Percentiles rank a stretch among this genome's conserved stretches.
Conservation (phyloP, 2,329 filamentous ascomycete genomes). For the Neoscytalidium dimidiatum region DNA sequence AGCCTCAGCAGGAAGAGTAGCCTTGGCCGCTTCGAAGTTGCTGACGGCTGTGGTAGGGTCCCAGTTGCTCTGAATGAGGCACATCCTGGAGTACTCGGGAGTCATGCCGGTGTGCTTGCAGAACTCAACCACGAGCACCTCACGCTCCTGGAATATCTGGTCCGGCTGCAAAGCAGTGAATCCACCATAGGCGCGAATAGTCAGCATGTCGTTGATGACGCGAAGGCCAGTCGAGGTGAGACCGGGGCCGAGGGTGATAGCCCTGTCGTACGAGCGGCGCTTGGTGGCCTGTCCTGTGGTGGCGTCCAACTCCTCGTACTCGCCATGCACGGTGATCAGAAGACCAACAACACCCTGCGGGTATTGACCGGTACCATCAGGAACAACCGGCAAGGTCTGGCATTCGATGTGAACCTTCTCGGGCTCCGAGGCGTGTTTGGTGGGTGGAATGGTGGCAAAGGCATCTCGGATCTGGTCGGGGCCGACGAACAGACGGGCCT, state of each 20-base stretch:
- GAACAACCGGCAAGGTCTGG: slow-evolving; percentile 69
- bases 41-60: slow-evolving; percentile 73
- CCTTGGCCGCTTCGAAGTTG: slow-evolving; percentile 76
- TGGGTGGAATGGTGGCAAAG: slow-evolving; percentile 71
- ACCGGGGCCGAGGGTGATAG: slow-evolving; percentile 77
- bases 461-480: slow-evolving; percentile 64
- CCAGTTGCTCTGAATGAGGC: slow-evolving; percentile 78
- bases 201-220: slow-evolving; percentile 78
- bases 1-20: slow-evolving; percentile 44
- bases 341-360: slow-evolving; percentile 73
- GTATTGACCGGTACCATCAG: slow-evolving; percentile 67
- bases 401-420: slow-evolving; percentile 83
- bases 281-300: slow-evolving; percentile 59
- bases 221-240: slow-evolving; percentile 63
- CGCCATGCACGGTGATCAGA: slow-evolving; percentile 76
- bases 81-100: slow-evolving; percentile 75
- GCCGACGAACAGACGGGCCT: slow-evolving; percentile 68
- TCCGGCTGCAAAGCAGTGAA: slow-evolving; percentile 53
- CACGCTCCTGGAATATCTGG: slow-evolving; percentile 43
- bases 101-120: slow-evolving; percentile 80
- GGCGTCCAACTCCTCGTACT: slow-evolving; percentile 74
- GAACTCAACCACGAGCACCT: slow-evolving; percentile 70
- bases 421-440: slow-evolving; percentile 69
- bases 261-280: slow-evolving; percentile 76
- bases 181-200: slow-evolving; percentile 68